Percentiles rank a stretch among this genome's conserved stretches.
Evolutionary conservation across 225 moss, liverwort and hornwort species (phyloP).

Genomic region (Pseudoscleropodium purum): DNA sequence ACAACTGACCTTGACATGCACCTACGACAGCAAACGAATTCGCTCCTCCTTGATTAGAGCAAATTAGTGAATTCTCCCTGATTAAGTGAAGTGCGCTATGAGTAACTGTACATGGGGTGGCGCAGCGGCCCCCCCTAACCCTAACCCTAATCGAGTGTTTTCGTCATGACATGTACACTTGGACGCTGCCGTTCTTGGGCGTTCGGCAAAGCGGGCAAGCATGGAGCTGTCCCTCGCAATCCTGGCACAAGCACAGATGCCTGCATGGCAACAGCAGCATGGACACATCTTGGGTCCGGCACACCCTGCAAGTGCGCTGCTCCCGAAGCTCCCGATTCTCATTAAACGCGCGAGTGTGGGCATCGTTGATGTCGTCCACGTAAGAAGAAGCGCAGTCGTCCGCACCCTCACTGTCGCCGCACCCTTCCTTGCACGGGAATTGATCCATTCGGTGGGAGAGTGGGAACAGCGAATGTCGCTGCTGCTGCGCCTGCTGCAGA

Average conservation of each 20-base stretch:
- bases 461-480: slow-evolving; percentile 44
- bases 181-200: slow-evolving; percentile 77
- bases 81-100: background rate
- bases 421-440: slow-evolving; percentile 59
- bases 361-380: slow-evolving; percentile 66
- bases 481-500: slow-evolving; percentile 63
- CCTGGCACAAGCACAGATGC: slow-evolving; percentile 88
- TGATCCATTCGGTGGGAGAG: background rate
- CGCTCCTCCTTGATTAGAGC: slow-evolving; percentile 2
- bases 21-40: background rate
- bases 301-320: slow-evolving; percentile 83
- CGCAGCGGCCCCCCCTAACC: background rate
- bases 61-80: background rate
- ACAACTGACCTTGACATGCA: slow-evolving; percentile 3
- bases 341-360: slow-evolving; percentile 52
- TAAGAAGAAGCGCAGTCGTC: slow-evolving; percentile 90
- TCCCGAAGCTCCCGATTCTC: slow-evolving; percentile 83
- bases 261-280: slow-evolving; percentile 84
- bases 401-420: slow-evolving; percentile 76
- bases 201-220: slow-evolving; percentile 78
- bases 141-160: background rate
- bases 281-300: slow-evolving; percentile 75
- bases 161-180: slow-evolving; percentile 83
- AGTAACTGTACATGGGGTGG: background rate
- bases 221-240: slow-evolving; percentile 69